Conservation (phyloP, 2,329 filamentous ascomycete genomes). For the Aspergillus thermomutatus region DNA sequence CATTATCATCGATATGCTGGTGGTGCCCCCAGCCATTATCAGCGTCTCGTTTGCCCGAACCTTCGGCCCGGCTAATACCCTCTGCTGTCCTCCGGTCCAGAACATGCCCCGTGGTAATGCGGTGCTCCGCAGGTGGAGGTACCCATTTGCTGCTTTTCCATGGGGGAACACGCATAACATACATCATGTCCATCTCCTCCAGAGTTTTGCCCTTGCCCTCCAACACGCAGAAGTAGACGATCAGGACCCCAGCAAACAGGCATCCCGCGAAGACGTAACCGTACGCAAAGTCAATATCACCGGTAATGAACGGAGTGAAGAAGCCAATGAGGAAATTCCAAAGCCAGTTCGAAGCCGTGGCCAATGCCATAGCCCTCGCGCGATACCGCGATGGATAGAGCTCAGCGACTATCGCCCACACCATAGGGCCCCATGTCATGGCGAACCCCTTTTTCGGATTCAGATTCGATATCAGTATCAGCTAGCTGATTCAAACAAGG, state of each 20-base stretch:
- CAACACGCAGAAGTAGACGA: conserved; percentile 70
- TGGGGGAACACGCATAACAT: conserved; percentile 59
- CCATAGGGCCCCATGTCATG: conserved; percentile 62
- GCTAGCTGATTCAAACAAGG: no score
- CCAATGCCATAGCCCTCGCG: conserved; percentile 71
- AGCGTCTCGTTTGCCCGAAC: conserved; percentile 7
- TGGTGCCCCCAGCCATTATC: conserved; percentile 11
- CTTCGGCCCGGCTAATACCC: conserved; percentile 15
- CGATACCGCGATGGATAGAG: conserved; percentile 47
- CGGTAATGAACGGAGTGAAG: conserved; percentile 74
- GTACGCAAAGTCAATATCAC: conserved; percentile 67
- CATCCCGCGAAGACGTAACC: conserved; percentile 75
- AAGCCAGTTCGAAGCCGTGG: conserved; percentile 71
- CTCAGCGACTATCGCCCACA: conserved; percentile 46
- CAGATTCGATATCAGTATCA: no score
- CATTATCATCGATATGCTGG: conserved; percentile 19
- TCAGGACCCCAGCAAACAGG: conserved; percentile 59
- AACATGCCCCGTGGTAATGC: conserved; percentile 17
- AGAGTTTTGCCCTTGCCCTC: conserved; percentile 67
- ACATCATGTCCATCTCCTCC: conserved; percentile 75
- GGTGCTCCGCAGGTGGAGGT: conserved; percentile 20
- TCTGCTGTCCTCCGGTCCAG: conserved; percentile 17
- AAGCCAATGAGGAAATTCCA: conserved; percentile 72
- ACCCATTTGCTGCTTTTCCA: conserved; percentile 54
- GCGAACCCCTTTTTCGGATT: conserved; percentile 52